These are phyloP conservation scores for Orbilia quercus DNA, from an alignment of 2,329 filamentous ascomycete genomes.

Conservation along the genomic window DNA sequence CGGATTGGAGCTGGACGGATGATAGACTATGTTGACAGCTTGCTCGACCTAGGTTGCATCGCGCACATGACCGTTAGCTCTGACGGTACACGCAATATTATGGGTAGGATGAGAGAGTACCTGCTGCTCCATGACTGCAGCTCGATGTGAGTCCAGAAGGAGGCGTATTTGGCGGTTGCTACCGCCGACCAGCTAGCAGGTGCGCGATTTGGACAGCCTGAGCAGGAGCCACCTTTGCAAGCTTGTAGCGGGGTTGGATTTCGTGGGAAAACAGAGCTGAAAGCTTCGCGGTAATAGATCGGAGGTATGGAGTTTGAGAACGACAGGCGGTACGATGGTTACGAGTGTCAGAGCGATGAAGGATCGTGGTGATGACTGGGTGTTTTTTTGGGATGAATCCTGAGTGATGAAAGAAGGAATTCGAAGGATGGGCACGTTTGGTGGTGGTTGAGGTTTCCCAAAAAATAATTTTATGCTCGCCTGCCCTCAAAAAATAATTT, in stretches of 20 bases:
- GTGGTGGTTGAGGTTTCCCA: slow-evolving; percentile 23
- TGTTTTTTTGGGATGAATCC: slow-evolving; percentile 14
- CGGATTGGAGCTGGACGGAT: slow-evolving; percentile 39
- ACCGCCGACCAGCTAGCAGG: slow-evolving; percentile 53
- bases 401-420: slow-evolving; percentile 13
- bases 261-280: slow-evolving; percentile 1
- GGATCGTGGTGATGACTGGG: no score
- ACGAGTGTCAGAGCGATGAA: no score
- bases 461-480: slow-evolving; percentile 46
- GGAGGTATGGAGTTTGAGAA: no score
- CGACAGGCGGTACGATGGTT: no score
- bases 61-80: neutral
- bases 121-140: slow-evolving; percentile 52
- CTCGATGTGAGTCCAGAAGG: slow-evolving; percentile 33
- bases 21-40: slow-evolving; percentile 55
- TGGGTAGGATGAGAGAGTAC: neutral
- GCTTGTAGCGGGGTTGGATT: slow-evolving; percentile 28
- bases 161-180: slow-evolving; percentile 45
- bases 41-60: slow-evolving; percentile 44
- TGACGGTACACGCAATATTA: neutral
- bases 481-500: neutral
- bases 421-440: slow-evolving; percentile 14
- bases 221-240: slow-evolving; percentile 55
- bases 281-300: no score
- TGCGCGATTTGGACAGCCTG: slow-evolving; percentile 52